Evolutionary conservation across 768 basidiomycete genomes (phyloP).

Genomic region (Strobilomyces echinocephalus): DNA sequence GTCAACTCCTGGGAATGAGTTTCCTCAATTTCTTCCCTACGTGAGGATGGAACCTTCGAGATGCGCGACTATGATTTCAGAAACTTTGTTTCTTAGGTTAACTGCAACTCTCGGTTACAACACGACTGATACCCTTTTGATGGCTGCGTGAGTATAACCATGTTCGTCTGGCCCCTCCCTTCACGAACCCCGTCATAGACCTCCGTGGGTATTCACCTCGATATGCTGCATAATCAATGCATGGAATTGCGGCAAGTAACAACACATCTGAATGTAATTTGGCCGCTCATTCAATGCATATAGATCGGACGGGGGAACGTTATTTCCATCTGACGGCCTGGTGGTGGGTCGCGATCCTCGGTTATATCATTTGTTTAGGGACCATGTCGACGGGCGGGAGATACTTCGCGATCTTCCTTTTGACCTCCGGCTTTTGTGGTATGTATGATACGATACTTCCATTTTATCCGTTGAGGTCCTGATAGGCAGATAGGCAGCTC

Average conservation of each 20-base stretch:
- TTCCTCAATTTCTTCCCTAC: background rate
- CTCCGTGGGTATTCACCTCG: slow-evolving; percentile 32
- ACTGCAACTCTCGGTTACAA: background rate
- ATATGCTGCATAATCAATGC: slow-evolving; percentile 48
- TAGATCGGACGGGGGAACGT: background rate
- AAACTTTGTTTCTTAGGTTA: background rate
- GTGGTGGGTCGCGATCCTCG: background rate
- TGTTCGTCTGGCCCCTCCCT: background rate
- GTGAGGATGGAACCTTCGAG: background rate
- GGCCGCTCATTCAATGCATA: slow-evolving; percentile 36
- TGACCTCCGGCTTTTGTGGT: slow-evolving; percentile 42
- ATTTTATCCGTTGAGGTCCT: background rate
- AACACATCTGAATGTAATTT: background rate
- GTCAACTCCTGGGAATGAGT: background rate
- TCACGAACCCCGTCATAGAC: background rate
- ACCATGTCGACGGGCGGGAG: background rate
- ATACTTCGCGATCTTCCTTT: background rate
- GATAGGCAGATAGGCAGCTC: slow-evolving; percentile 31
- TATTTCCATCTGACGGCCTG: background rate
- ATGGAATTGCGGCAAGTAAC: slow-evolving; percentile 44
- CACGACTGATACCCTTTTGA: background rate
- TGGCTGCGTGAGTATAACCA: background rate
- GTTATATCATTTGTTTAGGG: background rate
- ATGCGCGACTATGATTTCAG: background rate
- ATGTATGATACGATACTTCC: slow-evolving; percentile 1